Conservation (phyloP, 2,329 filamentous ascomycete genomes). For the Beauveria sp. region DNA sequence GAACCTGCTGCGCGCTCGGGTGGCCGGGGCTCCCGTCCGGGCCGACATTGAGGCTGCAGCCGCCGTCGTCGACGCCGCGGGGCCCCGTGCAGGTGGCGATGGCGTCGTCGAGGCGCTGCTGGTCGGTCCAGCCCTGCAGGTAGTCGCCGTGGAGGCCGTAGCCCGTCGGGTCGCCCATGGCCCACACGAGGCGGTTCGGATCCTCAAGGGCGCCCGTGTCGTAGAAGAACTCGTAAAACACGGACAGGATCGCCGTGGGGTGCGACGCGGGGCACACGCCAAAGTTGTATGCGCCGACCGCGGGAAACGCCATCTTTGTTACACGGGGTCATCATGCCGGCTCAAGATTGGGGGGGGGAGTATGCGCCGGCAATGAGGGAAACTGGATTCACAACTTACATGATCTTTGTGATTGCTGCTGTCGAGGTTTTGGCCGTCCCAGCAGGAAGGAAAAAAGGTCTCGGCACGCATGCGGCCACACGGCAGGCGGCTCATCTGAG, state of each 20-base stretch:
- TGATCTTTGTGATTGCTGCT: conserved; percentile 47
- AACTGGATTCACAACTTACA: conserved; percentile 23
- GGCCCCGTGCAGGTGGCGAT: conserved; percentile 21
- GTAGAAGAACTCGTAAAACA: conserved; percentile 41
- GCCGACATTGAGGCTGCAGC: conserved; percentile 21
- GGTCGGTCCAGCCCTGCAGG: conserved; percentile 24
- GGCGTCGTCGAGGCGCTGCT: conserved; percentile 18
- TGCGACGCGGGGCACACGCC: conserved; percentile 32
- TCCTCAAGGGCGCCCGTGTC: conserved; percentile 25
- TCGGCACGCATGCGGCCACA: conserved; percentile 49
- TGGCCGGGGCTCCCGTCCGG: conserved; percentile 17
- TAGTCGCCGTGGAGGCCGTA: conserved; percentile 24
- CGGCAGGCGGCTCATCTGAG: conserved; percentile 41
- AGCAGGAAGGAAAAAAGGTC: conserved; percentile 55
- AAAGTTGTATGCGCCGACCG: conserved; percentile 21
- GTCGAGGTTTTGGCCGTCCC: conserved; percentile 53
- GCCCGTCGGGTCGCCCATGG: conserved; percentile 22
- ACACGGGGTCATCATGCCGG: background rate
- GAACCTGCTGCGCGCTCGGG: conserved; percentile 13
- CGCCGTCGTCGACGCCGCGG: conserved; percentile 16
- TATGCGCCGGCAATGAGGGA: background rate
- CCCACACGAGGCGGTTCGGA: conserved; percentile 21
- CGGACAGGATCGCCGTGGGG: conserved; percentile 35
- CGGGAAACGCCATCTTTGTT: conserved; percentile 22
- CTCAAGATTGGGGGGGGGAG: background rate